phyloP scores from a whole-genome alignment of 78 protist species.

The Parvularia atlantis region DNA sequence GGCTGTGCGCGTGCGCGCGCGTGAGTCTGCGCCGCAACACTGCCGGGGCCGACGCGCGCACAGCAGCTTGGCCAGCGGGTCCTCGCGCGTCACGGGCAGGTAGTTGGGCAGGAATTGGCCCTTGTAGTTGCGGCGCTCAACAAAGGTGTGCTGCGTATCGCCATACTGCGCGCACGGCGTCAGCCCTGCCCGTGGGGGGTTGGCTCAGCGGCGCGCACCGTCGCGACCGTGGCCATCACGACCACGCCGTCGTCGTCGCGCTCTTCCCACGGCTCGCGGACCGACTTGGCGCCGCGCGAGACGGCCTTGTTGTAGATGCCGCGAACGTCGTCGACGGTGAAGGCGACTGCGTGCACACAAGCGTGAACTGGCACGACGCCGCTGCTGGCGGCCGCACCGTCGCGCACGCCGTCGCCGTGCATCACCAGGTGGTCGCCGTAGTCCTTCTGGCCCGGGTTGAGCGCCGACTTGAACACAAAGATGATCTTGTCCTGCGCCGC shows the following conservation, averaged over 20 bases:
- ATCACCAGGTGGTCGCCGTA: constrained; percentile 31
- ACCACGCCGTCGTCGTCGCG: constrained; percentile 71
- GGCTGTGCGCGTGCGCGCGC: no score
- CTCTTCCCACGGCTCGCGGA: constrained; percentile 54
- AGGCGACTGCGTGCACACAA: constrained; percentile 53
- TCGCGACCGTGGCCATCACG: constrained; percentile 58
- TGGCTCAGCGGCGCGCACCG: constrained; percentile 10
- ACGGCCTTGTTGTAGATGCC: constrained; percentile 50
- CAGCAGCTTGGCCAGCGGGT: constrained; percentile 29
- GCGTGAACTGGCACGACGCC: no score
- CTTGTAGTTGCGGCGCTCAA: constrained; percentile 56
- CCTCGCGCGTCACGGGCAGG: constrained; percentile 12
- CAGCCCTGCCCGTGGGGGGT: background rate
- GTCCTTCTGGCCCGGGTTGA: constrained; percentile 24
- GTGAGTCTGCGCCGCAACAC: no score
- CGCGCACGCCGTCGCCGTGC: constrained; percentile 83
- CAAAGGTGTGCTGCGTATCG: constrained; percentile 72
- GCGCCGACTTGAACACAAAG: constrained; percentile 35
- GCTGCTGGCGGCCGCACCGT: constrained; percentile 10
- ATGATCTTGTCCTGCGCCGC: constrained; percentile 27
- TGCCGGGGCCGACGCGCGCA: background rate
- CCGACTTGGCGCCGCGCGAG: constrained; percentile 58
- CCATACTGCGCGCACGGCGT: constrained; percentile 56
- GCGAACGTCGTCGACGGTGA: constrained; percentile 51
- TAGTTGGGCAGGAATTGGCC: constrained; percentile 67